Evolutionary conservation across 768 basidiomycete genomes (phyloP), one percentile per base, ranked within the genome.

Genomic region (Nevesoporus exiguus): DNA sequence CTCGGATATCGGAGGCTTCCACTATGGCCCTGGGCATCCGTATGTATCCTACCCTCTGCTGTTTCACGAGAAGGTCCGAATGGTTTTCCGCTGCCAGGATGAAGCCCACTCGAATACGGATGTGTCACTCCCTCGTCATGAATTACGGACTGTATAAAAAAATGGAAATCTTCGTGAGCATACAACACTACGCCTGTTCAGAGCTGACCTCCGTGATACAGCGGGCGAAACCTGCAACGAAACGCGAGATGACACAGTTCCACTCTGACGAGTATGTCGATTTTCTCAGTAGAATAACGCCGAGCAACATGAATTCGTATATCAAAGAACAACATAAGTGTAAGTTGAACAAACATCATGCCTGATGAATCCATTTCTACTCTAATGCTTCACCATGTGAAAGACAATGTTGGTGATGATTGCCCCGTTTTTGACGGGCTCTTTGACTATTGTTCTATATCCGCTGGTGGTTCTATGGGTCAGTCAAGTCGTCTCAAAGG

Each of bases 401-500:
- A 59, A 97, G 94, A 96, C 72, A 98, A 98, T 58, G 94, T 98
- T 21, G 97, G 96, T 31, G 97, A 99, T 63, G 97, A 99, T 70
- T 98, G 96, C 71, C 97, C 97, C 3, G 93, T 98, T 31, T 99
- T 99, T 61, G 97, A 99, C 61, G 97, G 97, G 1, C 74, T 99
- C 43, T 99, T 99, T 69, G 97, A 99, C 62, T 99, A 98, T 69
- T 98, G 97, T 68, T 95, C 96, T 3, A 99, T 99, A 63, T 98
- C 97, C 11, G 97, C 97, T n/a, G 97, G 97, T 44, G 97, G 97
- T 3, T 97, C 94, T 0, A 98, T 99, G 93, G 96, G 97, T 97
- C 62, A 54, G 86, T 72, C 36, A 27, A 29, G 14, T 36, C 37
- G 21, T 34, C 46, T 50, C 51, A 30, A 41, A 5, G 10, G 24